Evolutionary conservation across 441 rosid genomes (phyloP).

Genomic region (Adansonia grandidieri): DNA sequence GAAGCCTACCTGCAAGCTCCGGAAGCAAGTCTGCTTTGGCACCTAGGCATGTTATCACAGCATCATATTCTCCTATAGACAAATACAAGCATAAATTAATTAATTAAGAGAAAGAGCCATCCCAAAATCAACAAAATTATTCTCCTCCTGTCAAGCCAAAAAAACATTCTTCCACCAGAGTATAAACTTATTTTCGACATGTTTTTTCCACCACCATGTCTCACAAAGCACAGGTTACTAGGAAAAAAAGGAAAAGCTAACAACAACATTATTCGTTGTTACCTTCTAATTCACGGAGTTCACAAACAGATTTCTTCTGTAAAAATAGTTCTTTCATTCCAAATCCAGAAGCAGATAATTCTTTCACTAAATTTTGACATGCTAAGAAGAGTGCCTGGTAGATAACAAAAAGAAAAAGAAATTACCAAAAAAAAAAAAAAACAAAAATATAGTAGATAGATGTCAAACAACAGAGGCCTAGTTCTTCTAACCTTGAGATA

Average conservation of each 20-base stretch:
- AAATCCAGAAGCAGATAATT: conserved; percentile 40
- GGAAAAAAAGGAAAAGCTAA: not conserved
- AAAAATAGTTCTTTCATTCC: conserved; percentile 55
- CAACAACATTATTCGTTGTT: not conserved
- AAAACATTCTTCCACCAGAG: not conserved
- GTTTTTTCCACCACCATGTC: conserved; percentile 6
- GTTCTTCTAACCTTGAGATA: conserved; percentile 71
- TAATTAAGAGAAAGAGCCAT: not conserved
- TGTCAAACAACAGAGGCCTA: not conserved
- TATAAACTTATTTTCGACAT: conserved; percentile 3
- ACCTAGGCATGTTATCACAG: conserved; percentile 79
- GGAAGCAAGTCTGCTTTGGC: conserved; percentile 74
- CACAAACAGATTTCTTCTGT: conserved; percentile 54
- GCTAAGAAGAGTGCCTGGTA: conserved; percentile 82
- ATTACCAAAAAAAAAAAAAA: not conserved
- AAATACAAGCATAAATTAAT: not conserved
- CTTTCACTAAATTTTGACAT: conserved; percentile 62
- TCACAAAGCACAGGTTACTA: not conserved
- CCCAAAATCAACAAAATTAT: not conserved
- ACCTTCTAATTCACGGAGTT: conserved; percentile 76
- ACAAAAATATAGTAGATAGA: conserved; percentile 21
- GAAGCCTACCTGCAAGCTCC: conserved; percentile 81
- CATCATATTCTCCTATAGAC: conserved; percentile 70
- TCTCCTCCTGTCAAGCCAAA: not conserved
- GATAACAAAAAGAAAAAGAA: conserved; percentile 27